Conservation (phyloP, 768 basidiomycete genomes). For the Kwoniella europaea region DNA sequence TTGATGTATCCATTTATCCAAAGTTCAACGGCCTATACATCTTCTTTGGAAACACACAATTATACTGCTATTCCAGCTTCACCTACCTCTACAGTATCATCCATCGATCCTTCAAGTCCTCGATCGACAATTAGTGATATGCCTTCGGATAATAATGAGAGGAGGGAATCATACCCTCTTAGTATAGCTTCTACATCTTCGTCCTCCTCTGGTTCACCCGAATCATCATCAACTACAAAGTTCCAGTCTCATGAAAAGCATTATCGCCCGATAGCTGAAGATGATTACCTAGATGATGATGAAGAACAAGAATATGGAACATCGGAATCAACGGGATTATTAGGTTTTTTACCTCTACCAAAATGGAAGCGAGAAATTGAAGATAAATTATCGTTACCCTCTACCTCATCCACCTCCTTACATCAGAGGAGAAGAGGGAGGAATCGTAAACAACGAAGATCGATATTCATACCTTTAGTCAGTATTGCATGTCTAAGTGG, state of each 20-base stretch:
- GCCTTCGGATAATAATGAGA: constrained; percentile 1
- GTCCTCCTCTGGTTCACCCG: constrained; percentile 7
- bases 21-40: neutral
- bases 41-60: neutral
- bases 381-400: neutral
- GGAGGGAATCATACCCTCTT: constrained; percentile 3
- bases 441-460: constrained; percentile 5
- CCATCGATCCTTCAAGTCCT: constrained; percentile 14
- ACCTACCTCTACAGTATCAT: constrained; percentile 8
- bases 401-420: neutral
- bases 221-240: neutral
- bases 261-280: neutral
- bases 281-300: neutral
- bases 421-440: neutral
- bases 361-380: constrained; percentile 4
- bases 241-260: neutral
- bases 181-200: constrained; percentile 7
- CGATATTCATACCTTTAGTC: neutral
- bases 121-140: neutral
- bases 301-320: neutral
- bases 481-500: neutral
- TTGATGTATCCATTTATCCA: neutral
- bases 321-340: constrained; percentile 2
- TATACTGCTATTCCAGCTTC: constrained; percentile 13
- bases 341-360: constrained; percentile 8